Percentiles rank a stretch among this genome's conserved stretches.
Evolutionary conservation across 2,329 filamentous ascomycete species (phyloP).

Genomic region (Dryadomyces sulphureus): DNA sequence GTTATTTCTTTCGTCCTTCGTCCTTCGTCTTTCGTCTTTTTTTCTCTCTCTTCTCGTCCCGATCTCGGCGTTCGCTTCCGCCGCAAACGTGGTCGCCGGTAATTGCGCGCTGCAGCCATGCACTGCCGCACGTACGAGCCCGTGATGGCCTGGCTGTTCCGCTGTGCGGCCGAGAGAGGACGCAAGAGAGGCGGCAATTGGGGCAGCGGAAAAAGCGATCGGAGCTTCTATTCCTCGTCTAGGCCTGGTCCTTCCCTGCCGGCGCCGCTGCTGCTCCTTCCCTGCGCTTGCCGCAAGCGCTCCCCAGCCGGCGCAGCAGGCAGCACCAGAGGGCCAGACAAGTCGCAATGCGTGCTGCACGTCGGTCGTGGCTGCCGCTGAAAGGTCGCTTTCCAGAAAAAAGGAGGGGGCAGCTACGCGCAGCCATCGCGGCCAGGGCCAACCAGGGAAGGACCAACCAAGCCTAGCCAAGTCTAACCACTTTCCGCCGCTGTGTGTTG

Average conservation of each 20-base stretch:
- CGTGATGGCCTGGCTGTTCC: too few species aligned
- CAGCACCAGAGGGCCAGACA: not conserved
- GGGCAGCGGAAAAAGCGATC: too few species aligned
- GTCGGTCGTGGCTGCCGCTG: slow-evolving; percentile 32
- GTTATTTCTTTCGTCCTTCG: not conserved
- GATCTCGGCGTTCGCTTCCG: too few species aligned
- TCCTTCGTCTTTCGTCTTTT: not conserved
- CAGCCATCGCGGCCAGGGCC: not conserved
- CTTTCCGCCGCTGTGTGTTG: not conserved
- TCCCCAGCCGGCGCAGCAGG: not conserved
- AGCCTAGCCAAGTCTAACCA: too few species aligned
- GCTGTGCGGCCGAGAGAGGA: too few species aligned
- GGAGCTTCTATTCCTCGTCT: too few species aligned
- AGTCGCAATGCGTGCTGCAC: slow-evolving; percentile 21
- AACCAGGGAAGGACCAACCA: too few species aligned
- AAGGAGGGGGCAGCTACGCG: slow-evolving; percentile 2
- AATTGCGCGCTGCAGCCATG: too few species aligned
- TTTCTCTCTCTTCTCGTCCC: not conserved
- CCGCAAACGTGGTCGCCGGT: too few species aligned
- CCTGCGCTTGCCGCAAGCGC: not conserved
- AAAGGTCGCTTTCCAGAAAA: slow-evolving; percentile 19
- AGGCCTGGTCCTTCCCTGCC: too few species aligned
- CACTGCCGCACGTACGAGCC: too few species aligned
- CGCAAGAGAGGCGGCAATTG: too few species aligned
- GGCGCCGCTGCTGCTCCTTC: not conserved